Percentiles rank a stretch among this genome's conserved stretches.
Evolutionary conservation across 2,329 filamentous ascomycete species (phyloP).

Genomic region (Salinomyces thailandicus): DNA sequence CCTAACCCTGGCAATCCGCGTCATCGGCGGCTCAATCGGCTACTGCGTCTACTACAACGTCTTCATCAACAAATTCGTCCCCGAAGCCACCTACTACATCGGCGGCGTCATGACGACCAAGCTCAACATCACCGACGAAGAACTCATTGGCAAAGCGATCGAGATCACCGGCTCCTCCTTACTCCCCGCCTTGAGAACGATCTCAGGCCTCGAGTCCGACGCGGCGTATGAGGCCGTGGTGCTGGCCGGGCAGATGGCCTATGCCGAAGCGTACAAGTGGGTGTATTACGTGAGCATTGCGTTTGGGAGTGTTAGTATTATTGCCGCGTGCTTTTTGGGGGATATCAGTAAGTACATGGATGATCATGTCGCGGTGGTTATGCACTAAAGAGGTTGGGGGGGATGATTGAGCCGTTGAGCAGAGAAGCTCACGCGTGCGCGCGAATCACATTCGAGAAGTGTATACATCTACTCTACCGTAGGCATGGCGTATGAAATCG

Average conservation of each 20-base stretch:
- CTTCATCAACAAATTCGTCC: constrained; percentile 33
- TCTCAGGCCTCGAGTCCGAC: constrained; percentile 46
- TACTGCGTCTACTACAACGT: constrained; percentile 30
- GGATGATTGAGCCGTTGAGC: too few relatives aligned
- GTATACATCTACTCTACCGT: too few relatives aligned
- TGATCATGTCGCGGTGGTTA: constrained; percentile 36
- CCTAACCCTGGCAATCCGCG: constrained; percentile 57
- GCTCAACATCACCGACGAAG: constrained; percentile 38
- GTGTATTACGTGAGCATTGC: constrained; percentile 23
- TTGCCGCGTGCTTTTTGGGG: constrained; percentile 20
- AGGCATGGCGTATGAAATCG: too few relatives aligned
- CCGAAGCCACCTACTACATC: constrained; percentile 38
- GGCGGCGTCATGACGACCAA: constrained; percentile 40
- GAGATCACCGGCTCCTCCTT: constrained; percentile 44
- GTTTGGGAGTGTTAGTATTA: constrained; percentile 21
- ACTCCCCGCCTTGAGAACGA: constrained; percentile 36
- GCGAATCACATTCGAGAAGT: too few relatives aligned
- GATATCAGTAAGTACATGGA: constrained; percentile 26
- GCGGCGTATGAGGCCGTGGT: constrained; percentile 18
- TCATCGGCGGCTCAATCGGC: constrained; percentile 54
- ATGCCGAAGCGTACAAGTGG: constrained; percentile 20
- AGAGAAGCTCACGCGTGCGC: too few relatives aligned
- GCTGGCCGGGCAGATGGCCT: constrained; percentile 19
- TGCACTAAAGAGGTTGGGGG: constrained; percentile 4
- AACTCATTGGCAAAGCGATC: constrained; percentile 42